Base-by-base conservation (phyloP, 352 stramenopile genomes). In the Phytophthora palmivora region DNA sequence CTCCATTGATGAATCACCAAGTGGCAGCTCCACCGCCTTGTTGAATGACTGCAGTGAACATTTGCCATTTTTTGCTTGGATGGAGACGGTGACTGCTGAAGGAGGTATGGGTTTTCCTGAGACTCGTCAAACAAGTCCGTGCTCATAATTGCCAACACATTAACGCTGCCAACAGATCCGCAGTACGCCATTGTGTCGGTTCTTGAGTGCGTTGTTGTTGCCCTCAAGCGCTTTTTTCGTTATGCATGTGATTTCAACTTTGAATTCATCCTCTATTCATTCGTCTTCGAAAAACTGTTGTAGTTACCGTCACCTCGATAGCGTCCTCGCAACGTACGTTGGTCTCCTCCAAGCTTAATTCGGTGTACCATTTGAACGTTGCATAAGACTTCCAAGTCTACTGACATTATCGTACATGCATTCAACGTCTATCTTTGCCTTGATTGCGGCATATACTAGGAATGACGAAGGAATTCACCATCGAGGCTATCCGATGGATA, bases 41-140 rank as follows among this genome's bases (percentile, higher is more conserved):
- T 55, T 62, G 14, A 53, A 52, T 24, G 33, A 59, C 15, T 45
- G 18, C 15, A n/a, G 24, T 9, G 59, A 54, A 28, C 55, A 32
- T 44, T 45, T 12, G 42, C 45, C 15, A 47, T 18, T 22, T 50
- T 51, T 32, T 44, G 46, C 45, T 68, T 72, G 33, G 33, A 48
- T 12, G 38, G 57, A 21, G 63, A 62, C 18, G 46, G 53, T n/a
- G 59, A 63, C 14, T 69, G 54, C 30, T 79, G 59, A 33, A 90
- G 76, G 26, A 90, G 58, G 53, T 81, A 86, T 18, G 81, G 81
- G 54, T 90, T 90, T 63, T 90, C 81, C 59, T 90, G 81, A 52
- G 76, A 75, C 56, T 90, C 81, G 41, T 90, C 81, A 38, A 90
- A 90, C 46, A 90, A 54, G 22, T 91, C 82, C 1, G 75, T 85